A percentile compares a stretch with the other conserved stretches of the same genome.
Conservation (phyloP, 2,329 filamentous ascomycete species). For the Apiospora kogelbergensis region DNA sequence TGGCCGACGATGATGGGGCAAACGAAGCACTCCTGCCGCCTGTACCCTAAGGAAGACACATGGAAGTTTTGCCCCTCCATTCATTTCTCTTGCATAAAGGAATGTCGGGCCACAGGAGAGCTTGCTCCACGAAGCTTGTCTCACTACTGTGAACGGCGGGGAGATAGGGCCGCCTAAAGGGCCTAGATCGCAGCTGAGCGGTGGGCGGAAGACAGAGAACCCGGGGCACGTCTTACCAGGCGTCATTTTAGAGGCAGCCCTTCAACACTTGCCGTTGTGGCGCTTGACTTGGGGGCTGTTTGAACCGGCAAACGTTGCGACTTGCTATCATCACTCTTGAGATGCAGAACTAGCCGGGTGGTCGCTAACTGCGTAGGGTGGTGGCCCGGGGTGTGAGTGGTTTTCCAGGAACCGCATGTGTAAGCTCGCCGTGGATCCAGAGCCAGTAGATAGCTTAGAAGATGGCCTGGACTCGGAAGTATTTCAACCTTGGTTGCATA, state of each 20-base stretch:
- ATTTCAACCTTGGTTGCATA: background rate
- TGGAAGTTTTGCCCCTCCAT: background rate
- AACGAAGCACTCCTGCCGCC: background rate
- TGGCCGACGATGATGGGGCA: background rate
- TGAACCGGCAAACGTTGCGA: background rate
- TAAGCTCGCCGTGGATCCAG: background rate
- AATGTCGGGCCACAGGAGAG: background rate
- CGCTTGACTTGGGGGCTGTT: background rate
- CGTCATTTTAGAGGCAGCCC: background rate
- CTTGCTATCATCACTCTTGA: background rate
- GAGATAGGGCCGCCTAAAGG: background rate
- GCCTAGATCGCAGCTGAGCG: background rate
- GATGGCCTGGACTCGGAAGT: background rate
- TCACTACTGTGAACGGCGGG: background rate
- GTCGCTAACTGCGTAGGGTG: background rate
- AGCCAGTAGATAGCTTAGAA: background rate
- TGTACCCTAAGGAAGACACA: background rate
- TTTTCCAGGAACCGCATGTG: background rate
- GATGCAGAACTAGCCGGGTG: background rate
- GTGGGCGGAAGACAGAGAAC: conserved; percentile 1
- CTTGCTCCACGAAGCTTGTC: conserved; percentile 1
- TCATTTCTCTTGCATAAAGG: background rate
- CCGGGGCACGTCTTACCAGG: background rate
- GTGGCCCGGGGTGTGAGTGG: background rate
- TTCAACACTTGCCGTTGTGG: background rate